These are phyloP conservation scores for Hemileccinum rubropunctum DNA, from an alignment of 768 basidiomycete species.

Conservation along the genomic window DNA sequence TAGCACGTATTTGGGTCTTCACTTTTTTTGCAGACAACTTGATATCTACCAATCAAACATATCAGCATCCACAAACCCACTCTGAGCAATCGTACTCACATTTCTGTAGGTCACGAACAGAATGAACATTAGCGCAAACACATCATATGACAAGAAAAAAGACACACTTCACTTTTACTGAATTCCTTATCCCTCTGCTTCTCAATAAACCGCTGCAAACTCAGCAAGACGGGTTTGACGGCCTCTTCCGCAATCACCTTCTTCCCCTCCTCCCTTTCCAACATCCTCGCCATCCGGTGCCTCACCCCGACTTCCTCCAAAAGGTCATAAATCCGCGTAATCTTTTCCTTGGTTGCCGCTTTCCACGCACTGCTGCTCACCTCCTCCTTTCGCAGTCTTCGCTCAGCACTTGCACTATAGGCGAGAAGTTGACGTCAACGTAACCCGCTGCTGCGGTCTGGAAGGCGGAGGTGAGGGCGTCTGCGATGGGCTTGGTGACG, in stretches of 20 bases:
- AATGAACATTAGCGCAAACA: conserved; percentile 4
- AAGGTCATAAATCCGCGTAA: conserved; percentile 76
- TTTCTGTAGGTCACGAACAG: conserved; percentile 47
- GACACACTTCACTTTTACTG: conserved; percentile 63
- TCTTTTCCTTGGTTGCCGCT: conserved; percentile 75
- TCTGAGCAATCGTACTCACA: conserved; percentile 34
- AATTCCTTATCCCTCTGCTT: conserved; percentile 80
- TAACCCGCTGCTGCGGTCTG: conserved; percentile 82
- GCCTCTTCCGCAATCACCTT: conserved; percentile 68
- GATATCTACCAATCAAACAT: conserved; percentile 53
- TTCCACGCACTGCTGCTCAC: conserved; percentile 43
- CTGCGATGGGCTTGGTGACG: conserved; percentile 59
- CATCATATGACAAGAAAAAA: conserved; percentile 12
- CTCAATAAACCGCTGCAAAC: conserved; percentile 69
- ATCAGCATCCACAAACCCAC: conserved; percentile 9
- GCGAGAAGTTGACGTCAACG: conserved; percentile 80
- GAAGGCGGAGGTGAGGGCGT: conserved; percentile 64
- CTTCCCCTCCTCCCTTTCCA: conserved; percentile 63
- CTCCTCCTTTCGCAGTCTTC: conserved; percentile 48
- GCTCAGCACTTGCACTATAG: conserved; percentile 62
- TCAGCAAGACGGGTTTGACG: conserved; percentile 72
- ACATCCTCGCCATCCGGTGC: conserved; percentile 63
- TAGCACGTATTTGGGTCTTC: conserved; percentile 59
- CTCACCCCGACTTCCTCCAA: conserved; percentile 78
- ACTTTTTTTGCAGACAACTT: conserved; percentile 74